Conservation (phyloP, 164 flowering plant species). For the Euptelea pleiosperma region DNA sequence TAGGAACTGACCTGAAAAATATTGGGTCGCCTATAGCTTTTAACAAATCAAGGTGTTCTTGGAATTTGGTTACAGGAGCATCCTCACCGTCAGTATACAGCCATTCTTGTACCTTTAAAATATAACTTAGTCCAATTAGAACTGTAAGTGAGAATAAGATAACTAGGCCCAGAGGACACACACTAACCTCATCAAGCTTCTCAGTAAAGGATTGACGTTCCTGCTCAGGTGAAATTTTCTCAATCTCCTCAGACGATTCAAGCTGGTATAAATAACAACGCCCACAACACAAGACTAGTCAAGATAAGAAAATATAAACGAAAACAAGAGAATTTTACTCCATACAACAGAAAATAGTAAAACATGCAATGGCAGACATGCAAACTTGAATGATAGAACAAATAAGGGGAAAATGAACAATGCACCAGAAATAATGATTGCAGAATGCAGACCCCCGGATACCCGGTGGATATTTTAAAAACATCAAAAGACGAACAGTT, state of each 20-base stretch:
- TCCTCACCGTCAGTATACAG: constrained; percentile 96
- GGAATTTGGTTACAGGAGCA: constrained; percentile 77
- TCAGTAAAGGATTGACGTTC: constrained; percentile 71
- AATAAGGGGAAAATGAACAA: background rate
- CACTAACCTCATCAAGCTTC: constrained; percentile 82
- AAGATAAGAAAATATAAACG: background rate
- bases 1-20: constrained; percentile 62
- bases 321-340: background rate
- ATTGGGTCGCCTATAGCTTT: constrained; percentile 86
- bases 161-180: background rate
- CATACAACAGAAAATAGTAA: background rate
- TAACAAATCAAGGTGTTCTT: constrained; percentile 56
- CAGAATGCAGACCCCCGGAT: too few relatives aligned
- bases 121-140: background rate
- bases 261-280: constrained; percentile 45
- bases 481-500: background rate
- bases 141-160: background rate
- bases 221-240: constrained; percentile 53
- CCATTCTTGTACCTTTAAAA: constrained; percentile 90
- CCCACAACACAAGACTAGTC: background rate
- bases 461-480: too few relatives aligned
- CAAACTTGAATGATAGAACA: background rate
- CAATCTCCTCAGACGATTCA: constrained; percentile 62
- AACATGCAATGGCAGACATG: background rate
- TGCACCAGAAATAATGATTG: too few relatives aligned